A percentile compares a stretch with the other conserved stretches of the same genome.
These are phyloP conservation scores for Teratosphaeriaceae sp. DNA, from an alignment of 2,329 filamentous ascomycete genomes.

Conservation along the genomic window DNA sequence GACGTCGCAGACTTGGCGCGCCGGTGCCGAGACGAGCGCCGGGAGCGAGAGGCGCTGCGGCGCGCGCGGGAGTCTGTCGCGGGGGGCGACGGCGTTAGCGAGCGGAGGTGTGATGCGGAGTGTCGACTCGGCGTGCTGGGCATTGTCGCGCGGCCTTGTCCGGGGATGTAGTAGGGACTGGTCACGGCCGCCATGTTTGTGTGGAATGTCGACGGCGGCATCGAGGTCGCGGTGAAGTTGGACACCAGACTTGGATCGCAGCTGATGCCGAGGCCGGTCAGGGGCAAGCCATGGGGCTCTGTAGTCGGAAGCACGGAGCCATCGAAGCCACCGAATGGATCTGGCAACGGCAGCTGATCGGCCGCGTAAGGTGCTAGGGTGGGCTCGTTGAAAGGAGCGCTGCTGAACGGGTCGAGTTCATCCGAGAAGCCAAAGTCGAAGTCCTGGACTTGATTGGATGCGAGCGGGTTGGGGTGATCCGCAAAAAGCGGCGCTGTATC, in stretches of 20 bases:
- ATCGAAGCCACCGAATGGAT: slow-evolving; percentile 17
- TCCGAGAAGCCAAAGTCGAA: slow-evolving; percentile 29
- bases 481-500: slow-evolving; percentile 25
- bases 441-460: slow-evolving; percentile 20
- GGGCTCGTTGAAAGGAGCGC: slow-evolving; percentile 15
- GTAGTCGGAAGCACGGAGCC: slow-evolving; percentile 12
- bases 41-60: slow-evolving; percentile 13
- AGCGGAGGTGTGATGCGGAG: slow-evolving; percentile 10
- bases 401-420: slow-evolving; percentile 15
- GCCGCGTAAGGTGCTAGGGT: slow-evolving; percentile 9
- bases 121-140: slow-evolving; percentile 18
- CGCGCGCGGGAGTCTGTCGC: slow-evolving; percentile 18
- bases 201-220: slow-evolving; percentile 7
- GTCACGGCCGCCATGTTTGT: slow-evolving; percentile 11
- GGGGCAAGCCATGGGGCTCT: slow-evolving; percentile 8
- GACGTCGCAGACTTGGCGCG: slow-evolving; percentile 23
- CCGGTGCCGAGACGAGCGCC: slow-evolving; percentile 19
- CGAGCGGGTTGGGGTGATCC: no score
- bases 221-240: slow-evolving; percentile 14
- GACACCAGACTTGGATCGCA: slow-evolving; percentile 26
- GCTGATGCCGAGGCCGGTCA: slow-evolving; percentile 26
- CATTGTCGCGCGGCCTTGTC: slow-evolving; percentile 4
- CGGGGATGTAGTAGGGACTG: slow-evolving; percentile 4
- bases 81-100: slow-evolving; percentile 21
- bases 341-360: slow-evolving; percentile 13